Base-by-base conservation (phyloP, 2,329 filamentous ascomycete species). In the Neoscytalidium dimidiatum region DNA sequence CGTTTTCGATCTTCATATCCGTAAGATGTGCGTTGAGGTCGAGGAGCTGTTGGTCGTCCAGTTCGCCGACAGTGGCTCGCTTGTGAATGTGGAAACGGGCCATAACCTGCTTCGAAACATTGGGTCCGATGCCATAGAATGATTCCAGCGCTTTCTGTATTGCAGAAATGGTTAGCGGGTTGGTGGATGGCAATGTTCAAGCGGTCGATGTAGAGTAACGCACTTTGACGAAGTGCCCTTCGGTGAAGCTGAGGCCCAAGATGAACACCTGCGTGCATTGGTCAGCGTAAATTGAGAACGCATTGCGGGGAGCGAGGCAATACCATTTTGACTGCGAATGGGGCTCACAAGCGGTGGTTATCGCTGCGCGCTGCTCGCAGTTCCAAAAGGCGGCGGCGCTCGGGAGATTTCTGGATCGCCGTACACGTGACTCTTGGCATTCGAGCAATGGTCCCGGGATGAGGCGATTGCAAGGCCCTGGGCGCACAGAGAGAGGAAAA, bases 1-100 rank as follows among this genome's bases (percentile, higher is more conserved):
- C 94, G 77, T 91, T 96, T 78, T 97, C 95, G 72, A 98, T 92
- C 66, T 91, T 96, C 92, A 99, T 94, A 63, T 88, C 89, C 17
- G 92, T 92, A 44, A 99, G 83, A 73, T 96, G 92, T 58, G 90
- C 90, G 23, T 91, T 95, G 67, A 99, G 83, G 62, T 91, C 90
- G 61, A 92, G 89, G 70, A 97, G 82, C 67, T 92, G 94, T 76
- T 90, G 88, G 66, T 89, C 87, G 49, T 87, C 84, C 21, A 99
- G 81, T 7, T 87, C 84, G 75, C 91, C 91, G 70, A 98, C 84
- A 74, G 89, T 91, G 69, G 92, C 91, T 65, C 87, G 89, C 31
- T 92, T 89, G 81, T 97, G 92, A 75, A 99, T 96, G 71, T 90
- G 89, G 81, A 92, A 90, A 74, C 92, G 94, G 69, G 95, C 92